Conservation (phyloP, 1,139 yeast species). For the Geotrichum klebahnii region DNA sequence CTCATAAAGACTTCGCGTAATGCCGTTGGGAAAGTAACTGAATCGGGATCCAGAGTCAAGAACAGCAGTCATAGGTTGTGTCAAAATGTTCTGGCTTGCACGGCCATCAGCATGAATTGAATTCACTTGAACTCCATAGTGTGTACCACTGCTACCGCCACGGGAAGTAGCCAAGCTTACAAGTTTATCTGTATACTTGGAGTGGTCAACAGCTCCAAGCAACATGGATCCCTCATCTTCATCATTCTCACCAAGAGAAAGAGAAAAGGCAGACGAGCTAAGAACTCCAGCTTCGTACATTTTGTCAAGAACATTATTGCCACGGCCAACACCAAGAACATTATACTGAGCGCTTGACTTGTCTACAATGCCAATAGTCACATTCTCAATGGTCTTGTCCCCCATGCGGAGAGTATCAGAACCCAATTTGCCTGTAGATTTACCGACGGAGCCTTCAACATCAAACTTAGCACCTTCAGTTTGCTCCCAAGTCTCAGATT, state of each 20-base stretch:
- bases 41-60: slow-evolving; percentile 69
- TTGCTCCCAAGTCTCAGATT: slow-evolving; percentile 46
- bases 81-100: slow-evolving; percentile 39
- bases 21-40: slow-evolving; percentile 48
- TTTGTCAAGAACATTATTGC: slow-evolving; percentile 44
- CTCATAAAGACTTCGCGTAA: slow-evolving; percentile 36
- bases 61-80: slow-evolving; percentile 44
- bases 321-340: slow-evolving; percentile 54
- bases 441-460: slow-evolving; percentile 58
- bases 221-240: slow-evolving; percentile 41
- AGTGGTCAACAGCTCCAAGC: slow-evolving; percentile 53
- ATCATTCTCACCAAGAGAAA: slow-evolving; percentile 32
- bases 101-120: slow-evolving; percentile 38
- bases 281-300: slow-evolving; percentile 44
- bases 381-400: slow-evolving; percentile 40
- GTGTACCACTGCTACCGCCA: slow-evolving; percentile 44
- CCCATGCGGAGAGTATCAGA: slow-evolving; percentile 46
- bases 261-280: slow-evolving; percentile 44
- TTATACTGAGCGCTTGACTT: slow-evolving; percentile 45
- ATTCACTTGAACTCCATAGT: slow-evolving; percentile 49
- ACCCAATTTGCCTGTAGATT: slow-evolving; percentile 62
- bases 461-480: slow-evolving; percentile 47
- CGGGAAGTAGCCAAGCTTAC: slow-evolving; percentile 29
- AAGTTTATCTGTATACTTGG: slow-evolving; percentile 45
- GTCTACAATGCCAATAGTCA: slow-evolving; percentile 51